Evolutionary conservation across 129 eudicot genomes (phyloP).

Genomic region (Flaveria ramosissima): DNA sequence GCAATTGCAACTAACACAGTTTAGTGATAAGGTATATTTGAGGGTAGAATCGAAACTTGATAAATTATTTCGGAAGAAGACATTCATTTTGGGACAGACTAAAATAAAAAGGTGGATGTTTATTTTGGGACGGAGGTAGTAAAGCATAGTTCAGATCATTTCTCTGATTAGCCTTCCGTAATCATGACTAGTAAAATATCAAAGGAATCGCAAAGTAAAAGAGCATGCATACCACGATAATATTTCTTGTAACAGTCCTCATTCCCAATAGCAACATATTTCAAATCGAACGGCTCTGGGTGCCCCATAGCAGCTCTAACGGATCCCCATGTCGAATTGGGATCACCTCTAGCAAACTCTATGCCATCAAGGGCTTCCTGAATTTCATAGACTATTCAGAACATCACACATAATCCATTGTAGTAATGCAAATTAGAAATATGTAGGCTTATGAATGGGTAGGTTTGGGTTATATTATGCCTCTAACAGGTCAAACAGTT

Average conservation of each 20-base stretch:
- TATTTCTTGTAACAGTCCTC: constrained; percentile 67
- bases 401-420: not conserved
- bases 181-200: not conserved
- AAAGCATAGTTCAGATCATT: not conserved
- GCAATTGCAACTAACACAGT: not conserved
- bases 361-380: constrained; percentile 89
- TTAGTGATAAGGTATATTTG: not conserved
- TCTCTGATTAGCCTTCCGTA: not conserved
- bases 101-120: not conserved
- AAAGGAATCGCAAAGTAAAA: not conserved
- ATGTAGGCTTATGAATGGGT: not conserved
- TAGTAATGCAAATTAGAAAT: not conserved
- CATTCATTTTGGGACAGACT: not conserved
- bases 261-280: constrained; percentile 87
- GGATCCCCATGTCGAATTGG: constrained; percentile 81
- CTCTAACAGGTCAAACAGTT: constrained; percentile 4
- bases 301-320: constrained; percentile 88
- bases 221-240: constrained; percentile 61
- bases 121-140: not conserved
- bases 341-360: constrained; percentile 88
- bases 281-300: constrained; percentile 69
- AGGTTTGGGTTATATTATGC: not conserved
- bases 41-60: not conserved
- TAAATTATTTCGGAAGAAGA: not conserved
- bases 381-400: constrained; percentile 1